Base-by-base conservation (phyloP, 2,329 filamentous ascomycete species). In the Cercospora nicotianae region DNA sequence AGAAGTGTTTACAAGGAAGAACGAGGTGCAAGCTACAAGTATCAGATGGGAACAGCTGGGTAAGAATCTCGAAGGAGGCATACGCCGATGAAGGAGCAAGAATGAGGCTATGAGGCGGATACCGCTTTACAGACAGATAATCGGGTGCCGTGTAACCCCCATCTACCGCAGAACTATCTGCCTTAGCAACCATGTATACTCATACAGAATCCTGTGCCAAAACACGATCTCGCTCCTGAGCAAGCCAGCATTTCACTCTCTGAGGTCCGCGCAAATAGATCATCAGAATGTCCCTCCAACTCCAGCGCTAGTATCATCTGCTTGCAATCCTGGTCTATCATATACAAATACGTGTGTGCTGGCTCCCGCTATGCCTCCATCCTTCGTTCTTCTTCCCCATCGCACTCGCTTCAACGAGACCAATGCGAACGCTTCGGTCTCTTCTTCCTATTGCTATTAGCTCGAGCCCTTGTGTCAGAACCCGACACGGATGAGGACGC, bases 401-500 rank as follows among this genome's bases (percentile, higher is more conserved):
- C 20, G 10, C 45, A 12, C 1, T 23, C 18, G 5, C 18, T 48
- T 67, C 39, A 68, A 33, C 66, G 59, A 48, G 66, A 68, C 66
- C 66, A 68, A 63, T 68, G 23, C 58, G 62, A 68, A 23, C 66
- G 58, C 59, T 63, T 65, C 10, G 63, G 59, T 20, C 66, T 33
- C 66, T 68, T 68, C 58, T 65, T 68, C 36, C 48, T 53, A 51
- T 48, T 65, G 51, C 30, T 64, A 48, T 60, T 61, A 10, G 53
- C 53, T 33, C 53, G 53, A 30, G 53, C 13, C 42, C 42, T 65
- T 51, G 53, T 53, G 12, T 39, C 39, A 12, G 63, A 42, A 5
- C 45, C 23, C 48, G 59, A 36, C 3, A 39, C 55, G 51, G 45
- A 39, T 18, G 57, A 45, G 18, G 30, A n/a, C 28, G 18, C 53